Evolutionary conservation across 2,329 filamentous ascomycete genomes (phyloP).

Genomic region (Phialemoniopsis sp.): DNA sequence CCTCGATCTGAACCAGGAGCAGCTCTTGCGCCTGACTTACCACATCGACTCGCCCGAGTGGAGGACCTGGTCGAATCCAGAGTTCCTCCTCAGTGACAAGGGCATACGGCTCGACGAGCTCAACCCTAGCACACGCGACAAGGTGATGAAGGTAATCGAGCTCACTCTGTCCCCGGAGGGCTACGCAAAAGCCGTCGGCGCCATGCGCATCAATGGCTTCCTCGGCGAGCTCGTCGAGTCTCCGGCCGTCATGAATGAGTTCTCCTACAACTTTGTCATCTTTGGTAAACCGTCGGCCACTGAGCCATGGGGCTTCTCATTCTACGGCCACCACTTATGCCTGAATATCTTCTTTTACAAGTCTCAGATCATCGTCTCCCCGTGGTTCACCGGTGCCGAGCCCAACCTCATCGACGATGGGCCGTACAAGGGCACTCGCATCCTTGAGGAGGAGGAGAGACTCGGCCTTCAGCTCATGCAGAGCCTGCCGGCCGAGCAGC

Average conservation of each 20-base stretch:
- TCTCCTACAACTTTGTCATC: constrained; percentile 71
- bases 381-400: constrained; percentile 78
- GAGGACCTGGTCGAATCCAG: constrained; percentile 69
- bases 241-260: constrained; percentile 64
- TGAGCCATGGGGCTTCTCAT: constrained; percentile 65
- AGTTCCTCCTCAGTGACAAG: constrained; percentile 66
- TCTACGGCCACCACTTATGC: constrained; percentile 78
- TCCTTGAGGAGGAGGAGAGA: constrained; percentile 60
- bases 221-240: constrained; percentile 63
- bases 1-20: constrained; percentile 37
- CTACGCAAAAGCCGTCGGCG: constrained; percentile 63
- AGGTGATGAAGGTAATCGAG: constrained; percentile 52
- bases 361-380: constrained; percentile 63
- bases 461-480: constrained; percentile 70
- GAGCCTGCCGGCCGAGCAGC: constrained; percentile 40
- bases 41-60: constrained; percentile 69
- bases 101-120: constrained; percentile 67
- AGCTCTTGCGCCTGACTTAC: constrained; percentile 37
- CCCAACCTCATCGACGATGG: constrained; percentile 70
- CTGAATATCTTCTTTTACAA: constrained; percentile 65
- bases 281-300: constrained; percentile 60
- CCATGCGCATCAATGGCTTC: constrained; percentile 74
- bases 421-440: constrained; percentile 57
- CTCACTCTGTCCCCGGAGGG: constrained; percentile 63
- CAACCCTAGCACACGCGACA: constrained; percentile 30